Evolutionary conservation across 1,139 yeast genomes (phyloP).

Genomic region (Torulaspora globosa): DNA sequence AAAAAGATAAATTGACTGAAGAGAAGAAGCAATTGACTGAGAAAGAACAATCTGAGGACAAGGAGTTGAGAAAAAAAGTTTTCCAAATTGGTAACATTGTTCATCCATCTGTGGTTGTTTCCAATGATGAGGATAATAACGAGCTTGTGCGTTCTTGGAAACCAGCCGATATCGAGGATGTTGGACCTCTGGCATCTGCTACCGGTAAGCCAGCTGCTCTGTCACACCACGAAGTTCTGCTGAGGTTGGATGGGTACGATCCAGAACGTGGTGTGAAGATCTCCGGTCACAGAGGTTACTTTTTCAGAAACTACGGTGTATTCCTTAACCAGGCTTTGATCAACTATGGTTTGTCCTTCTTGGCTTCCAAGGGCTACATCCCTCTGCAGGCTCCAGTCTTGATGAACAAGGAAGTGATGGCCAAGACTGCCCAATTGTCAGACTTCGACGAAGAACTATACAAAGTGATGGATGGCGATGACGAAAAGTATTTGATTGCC

Average conservation of each 20-base stretch:
- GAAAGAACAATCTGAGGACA: constrained; percentile 76
- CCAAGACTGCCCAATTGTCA: constrained; percentile 96
- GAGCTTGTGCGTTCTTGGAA: constrained; percentile 84
- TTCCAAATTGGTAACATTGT: constrained; percentile 90
- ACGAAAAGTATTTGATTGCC: constrained; percentile 95
- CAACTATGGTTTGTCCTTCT: constrained; percentile 87
- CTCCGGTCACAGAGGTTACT: constrained; percentile 98
- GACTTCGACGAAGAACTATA: constrained; percentile 97
- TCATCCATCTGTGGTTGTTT: constrained; percentile 83
- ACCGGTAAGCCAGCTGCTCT: constrained; percentile 73
- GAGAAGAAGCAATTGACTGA: constrained; percentile 65
- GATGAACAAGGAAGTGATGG: constrained; percentile 99
- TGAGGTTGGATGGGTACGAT: constrained; percentile 95
- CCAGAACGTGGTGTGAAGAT: constrained; percentile 98
- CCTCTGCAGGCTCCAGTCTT: constrained; percentile 98
- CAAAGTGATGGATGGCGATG: constrained; percentile 94
- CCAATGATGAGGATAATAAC: constrained; percentile 86
- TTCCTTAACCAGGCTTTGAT: constrained; percentile 96
- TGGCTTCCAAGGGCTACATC: constrained; percentile 72
- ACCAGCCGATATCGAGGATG: constrained; percentile 58
- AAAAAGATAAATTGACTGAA: constrained; percentile 69
- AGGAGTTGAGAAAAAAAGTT: constrained; percentile 69
- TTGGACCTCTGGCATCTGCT: constrained; percentile 62
- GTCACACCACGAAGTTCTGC: constrained; percentile 92
- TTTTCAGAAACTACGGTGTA: constrained; percentile 90